A percentile compares a stretch with the other conserved stretches of the same genome.
phyloP scores from a whole-genome alignment of 2,329 filamentous ascomycete genomes.

The Spiromastix sp. region DNA sequence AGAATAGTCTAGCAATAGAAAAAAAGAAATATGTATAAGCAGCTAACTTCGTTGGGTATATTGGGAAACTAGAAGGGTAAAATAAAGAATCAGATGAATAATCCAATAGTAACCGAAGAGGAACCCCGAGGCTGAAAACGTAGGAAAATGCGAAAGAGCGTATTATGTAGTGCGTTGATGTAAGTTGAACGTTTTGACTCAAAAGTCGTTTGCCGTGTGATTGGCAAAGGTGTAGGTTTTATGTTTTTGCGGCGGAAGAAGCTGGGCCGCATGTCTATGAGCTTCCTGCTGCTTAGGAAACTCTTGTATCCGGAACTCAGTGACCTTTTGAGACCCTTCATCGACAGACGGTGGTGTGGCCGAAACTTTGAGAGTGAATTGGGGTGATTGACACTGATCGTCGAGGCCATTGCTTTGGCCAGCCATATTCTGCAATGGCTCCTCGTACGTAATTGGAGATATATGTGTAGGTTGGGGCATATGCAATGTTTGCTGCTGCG shows the following conservation, averaged over 20 bases:
- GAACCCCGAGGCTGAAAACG: not conserved
- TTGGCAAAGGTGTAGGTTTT: conserved; percentile 36
- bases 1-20: too few relatives aligned
- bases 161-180: not conserved
- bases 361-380: conserved; percentile 23
- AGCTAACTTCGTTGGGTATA: not conserved
- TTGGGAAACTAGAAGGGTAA: not conserved
- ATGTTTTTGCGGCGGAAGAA: conserved; percentile 29
- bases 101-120: not conserved
- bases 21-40: not conserved
- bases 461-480: conserved; percentile 25
- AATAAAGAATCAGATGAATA: not conserved
- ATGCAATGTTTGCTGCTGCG: conserved; percentile 24
- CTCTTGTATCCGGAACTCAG: conserved; percentile 35
- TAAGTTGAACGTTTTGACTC: too few relatives aligned
- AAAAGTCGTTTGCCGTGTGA: conserved; percentile 29
- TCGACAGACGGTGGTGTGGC: conserved; percentile 17
- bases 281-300: conserved; percentile 34
- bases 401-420: conserved; percentile 16
- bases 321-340: conserved; percentile 17
- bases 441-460: conserved; percentile 29
- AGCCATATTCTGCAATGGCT: conserved; percentile 21
- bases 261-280: conserved; percentile 33
- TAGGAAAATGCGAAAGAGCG: not conserved
- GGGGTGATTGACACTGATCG: conserved; percentile 19